Base-by-base conservation (phyloP, 306 rosid genomes). In the Prunus salicina region DNA sequence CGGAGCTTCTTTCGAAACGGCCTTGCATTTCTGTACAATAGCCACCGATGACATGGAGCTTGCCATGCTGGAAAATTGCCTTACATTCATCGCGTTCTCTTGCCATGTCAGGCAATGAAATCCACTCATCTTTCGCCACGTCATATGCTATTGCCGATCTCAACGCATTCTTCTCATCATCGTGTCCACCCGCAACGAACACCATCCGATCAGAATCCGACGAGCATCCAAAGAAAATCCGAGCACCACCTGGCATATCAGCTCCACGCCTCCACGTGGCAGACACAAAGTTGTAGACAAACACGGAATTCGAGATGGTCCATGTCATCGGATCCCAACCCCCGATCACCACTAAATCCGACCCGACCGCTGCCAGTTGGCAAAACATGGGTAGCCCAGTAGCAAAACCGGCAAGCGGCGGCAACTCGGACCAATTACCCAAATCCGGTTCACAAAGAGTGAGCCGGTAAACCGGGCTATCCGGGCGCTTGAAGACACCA, bases 11-110 rank as follows among this genome's bases (percentile, higher is more conserved):
- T 80, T 74, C 93, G 30, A 90, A 93, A 2, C 80, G 71, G 3
- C 98, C 98, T 45, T 93, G 98, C 83, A 53, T 66, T 53, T 93
- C 87, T 15, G 98, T 87, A 50, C 74, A 32, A 53, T 93, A 93
- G 1, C 98, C 98, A 0, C 98, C 94, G 10, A 87, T 69, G 34
- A 77, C 84, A 4, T 55, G 76, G 25, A 89, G 57, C 66, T 71
- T 78, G 6, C 86, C 85, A 1, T 7, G 57, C 15, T 60, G 83
- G 63, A 86, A 89, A 19, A 89, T 64, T 0, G 73, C 89, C 68
- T 82, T 88, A 53, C 98, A 91, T 75, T 93, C 96, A 34, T 93
- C 98, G 0, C 96, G 88, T 76, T 86, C 96, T 11, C 71, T 75
- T 0, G 61, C 78, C 98, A 92, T 92, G 52, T 87, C 89, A 0